Percentiles rank a stretch among this genome's conserved stretches.
Evolutionary conservation across 805 yeast genomes (phyloP).

Genomic region (Kregervanrija fluxuum): DNA sequence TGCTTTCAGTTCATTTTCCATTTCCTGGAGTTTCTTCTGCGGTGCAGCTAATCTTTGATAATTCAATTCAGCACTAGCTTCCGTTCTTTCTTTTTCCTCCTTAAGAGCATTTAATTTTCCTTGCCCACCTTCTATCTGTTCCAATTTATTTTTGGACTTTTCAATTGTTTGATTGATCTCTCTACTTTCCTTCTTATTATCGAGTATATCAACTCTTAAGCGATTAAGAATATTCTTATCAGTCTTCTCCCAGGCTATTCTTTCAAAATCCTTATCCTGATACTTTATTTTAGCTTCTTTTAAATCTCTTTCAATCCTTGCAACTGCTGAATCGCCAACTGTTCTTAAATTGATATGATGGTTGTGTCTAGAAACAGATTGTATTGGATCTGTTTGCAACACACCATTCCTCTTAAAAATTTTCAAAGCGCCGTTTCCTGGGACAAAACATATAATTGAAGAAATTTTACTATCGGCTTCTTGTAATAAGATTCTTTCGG

Average conservation of each 20-base stretch:
- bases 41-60: slow-evolving; percentile 16
- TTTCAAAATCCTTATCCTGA: not conserved
- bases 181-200: slow-evolving; percentile 1
- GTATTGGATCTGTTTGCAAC: slow-evolving; percentile 26
- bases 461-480: slow-evolving; percentile 22
- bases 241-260: slow-evolving; percentile 6
- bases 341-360: slow-evolving; percentile 6
- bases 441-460: slow-evolving; percentile 21
- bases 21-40: slow-evolving; percentile 12
- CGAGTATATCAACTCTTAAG: no score
- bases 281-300: slow-evolving; percentile 6
- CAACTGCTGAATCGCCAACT: slow-evolving; percentile 18
- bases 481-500: slow-evolving; percentile 35
- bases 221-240: slow-evolving; percentile 12
- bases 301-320: slow-evolving; percentile 8
- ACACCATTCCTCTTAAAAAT: slow-evolving; percentile 21
- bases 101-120: slow-evolving; percentile 30
- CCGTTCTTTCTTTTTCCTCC: slow-evolving; percentile 27
- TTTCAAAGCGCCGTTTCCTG: slow-evolving; percentile 16
- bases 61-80: slow-evolving; percentile 22
- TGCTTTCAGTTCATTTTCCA: slow-evolving; percentile 6
- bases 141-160: slow-evolving; percentile 32
- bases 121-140: slow-evolving; percentile 36
- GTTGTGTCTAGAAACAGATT: not conserved
- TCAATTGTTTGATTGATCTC: slow-evolving; percentile 20